A percentile compares a stretch with the other conserved stretches of the same genome.
phyloP scores from a whole-genome alignment of 2,329 filamentous ascomycete genomes.

The Aspergillus sclerotialis region DNA sequence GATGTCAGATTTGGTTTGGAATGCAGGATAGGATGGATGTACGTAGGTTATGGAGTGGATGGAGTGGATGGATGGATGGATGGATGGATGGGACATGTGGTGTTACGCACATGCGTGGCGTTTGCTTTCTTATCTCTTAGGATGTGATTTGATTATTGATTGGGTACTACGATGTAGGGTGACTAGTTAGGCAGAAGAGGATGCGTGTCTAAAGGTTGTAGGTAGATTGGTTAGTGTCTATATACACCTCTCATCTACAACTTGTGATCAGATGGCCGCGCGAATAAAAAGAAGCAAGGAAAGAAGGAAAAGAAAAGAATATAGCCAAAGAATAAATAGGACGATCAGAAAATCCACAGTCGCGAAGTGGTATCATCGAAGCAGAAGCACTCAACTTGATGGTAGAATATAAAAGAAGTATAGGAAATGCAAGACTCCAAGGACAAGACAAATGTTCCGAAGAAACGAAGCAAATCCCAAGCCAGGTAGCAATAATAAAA shows the following conservation, averaged over 20 bases:
- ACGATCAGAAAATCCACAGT: constrained; percentile 10
- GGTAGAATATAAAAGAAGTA: constrained; percentile 4
- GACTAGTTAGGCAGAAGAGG: too few relatives aligned
- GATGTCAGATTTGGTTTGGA: not conserved
- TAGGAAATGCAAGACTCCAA: constrained; percentile 17
- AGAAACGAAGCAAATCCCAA: constrained; percentile 1
- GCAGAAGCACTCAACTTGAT: constrained; percentile 22
- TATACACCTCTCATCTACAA: too few relatives aligned
- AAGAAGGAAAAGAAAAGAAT: not conserved
- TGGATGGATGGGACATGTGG: not conserved
- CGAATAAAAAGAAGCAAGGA: not conserved
- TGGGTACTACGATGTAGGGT: too few relatives aligned
- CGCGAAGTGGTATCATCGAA: constrained; percentile 34
- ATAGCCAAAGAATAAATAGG: constrained; percentile 1
- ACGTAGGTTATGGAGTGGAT: not conserved
- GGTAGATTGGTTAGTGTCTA: too few relatives aligned
- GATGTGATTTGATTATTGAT: too few relatives aligned
- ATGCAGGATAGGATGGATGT: not conserved
- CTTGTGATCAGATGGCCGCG: too few relatives aligned
- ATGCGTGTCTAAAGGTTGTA: too few relatives aligned
- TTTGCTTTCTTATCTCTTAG: too few relatives aligned
- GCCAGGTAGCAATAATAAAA: constrained; percentile 5
- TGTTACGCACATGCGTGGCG: too few relatives aligned
- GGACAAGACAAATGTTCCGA: constrained; percentile 12
- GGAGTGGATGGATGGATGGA: not conserved